Base-by-base conservation (phyloP, 169 alveolate genomes). In the Plasmodium cynomolgi region DNA sequence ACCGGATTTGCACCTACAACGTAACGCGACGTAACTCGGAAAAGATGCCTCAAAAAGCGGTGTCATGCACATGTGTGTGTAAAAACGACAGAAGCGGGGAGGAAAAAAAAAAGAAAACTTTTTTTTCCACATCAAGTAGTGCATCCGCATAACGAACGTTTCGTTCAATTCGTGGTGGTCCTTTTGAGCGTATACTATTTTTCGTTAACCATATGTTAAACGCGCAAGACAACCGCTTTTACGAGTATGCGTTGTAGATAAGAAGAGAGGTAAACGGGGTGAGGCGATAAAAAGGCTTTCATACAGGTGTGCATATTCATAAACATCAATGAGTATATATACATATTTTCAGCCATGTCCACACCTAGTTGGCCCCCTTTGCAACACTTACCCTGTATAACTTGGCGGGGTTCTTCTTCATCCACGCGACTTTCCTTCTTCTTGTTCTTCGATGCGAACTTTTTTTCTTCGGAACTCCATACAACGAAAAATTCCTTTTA, bases 391-490 rank as follows among this genome's bases (percentile, higher is more conserved):
- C 98, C 93, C 84, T 79, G 68, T 88, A 93, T 77, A 94, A 92
- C 75, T 95, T 95, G 2, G 94, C 94, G 33, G 98, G 98, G 86
- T 81, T 82, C 81, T 97, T 92, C 88, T 94, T 96, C 98, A 96
- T 96, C 98, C 98, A 96, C 41, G 98, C 98, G 26, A 96, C 95
- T 84, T 95, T 95, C 71, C 98, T 84, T 74, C 96, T 94, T 17
- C 96, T 73, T 33, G 98, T 96, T 73, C 97, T 72, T 54, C 98
- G 81, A 34, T 94, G 94, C 34, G 98, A 96, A 23, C 97, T 96
- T 68, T 96, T 96, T 95, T 96, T 96, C 95, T 96, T 96, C 29
- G 98, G 98, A 13, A 96, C 98, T 3, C 96, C 98, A 88, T 90
- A 92, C 50, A 96, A 81, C 33, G 88, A 47, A 71, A 37, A 62